Evolutionary conservation across 768 basidiomycete genomes (phyloP), one percentile per base, ranked within the genome.

Genomic region (Boletus reticuloceps): DNA sequence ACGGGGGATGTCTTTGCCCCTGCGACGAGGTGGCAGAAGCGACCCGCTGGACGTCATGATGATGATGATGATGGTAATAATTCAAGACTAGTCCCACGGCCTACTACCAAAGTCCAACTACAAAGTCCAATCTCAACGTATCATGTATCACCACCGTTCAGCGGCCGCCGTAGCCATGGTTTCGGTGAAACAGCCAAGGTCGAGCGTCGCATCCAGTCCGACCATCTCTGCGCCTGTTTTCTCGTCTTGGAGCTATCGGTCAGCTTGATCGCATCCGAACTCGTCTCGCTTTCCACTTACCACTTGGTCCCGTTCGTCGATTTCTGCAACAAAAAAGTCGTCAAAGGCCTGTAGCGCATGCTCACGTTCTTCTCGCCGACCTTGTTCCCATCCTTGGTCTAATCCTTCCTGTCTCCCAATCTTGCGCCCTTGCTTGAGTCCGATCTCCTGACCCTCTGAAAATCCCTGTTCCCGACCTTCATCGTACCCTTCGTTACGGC

Each of bases 1-100:
- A 44, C 78, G 80, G 9, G 91, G 91, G 6, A 85, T 81, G 20
- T 81, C 74, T 67, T 83, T 89, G 25, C 79, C 82, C 67, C 81
- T 89, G 64, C 86, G 84, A 59, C 85, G 81, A 13, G 71, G 62
- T 44, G 44, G 27, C 29, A 17, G 5, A 29, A 11, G 13, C 20
- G 20, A 20, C 20, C 20, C 20, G 20, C 20, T 20, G 3, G 25
- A 25, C 25, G 47, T 10, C 34, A 60, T 46, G 16, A 72, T 71
- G 52, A 47, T 47, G 51, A 43, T 72, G 50, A 61, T 40, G 56
- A 48, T 52, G 51, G 20, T 54, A 9, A 13, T 5, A n/a, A 12
- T 43, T 4, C 17, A 46, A 27, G 25, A 39, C 16, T 43, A n/a
- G 38, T 60, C 48, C 34, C 56, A 62, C 61, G 49, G 5, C 22